Base-by-base conservation (phyloP, 2,329 filamentous ascomycete species). In the Leptosphaerulina australis region DNA sequence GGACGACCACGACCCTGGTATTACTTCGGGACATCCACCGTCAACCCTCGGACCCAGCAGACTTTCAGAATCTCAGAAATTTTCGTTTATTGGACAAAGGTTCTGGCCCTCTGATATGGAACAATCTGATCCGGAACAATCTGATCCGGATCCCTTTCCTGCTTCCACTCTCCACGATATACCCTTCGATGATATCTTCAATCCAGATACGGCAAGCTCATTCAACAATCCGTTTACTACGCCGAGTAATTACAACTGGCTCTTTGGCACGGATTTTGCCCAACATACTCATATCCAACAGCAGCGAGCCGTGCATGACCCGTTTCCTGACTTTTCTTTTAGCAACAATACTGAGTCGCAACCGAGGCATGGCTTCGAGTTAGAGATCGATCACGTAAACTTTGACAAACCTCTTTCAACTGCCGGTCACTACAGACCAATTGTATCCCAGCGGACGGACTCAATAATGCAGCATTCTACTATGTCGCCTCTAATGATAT, bases 141-240 rank as follows among this genome's bases (percentile, higher is more conserved):
- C 68, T 44, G 65, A 69, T 56, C 55, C 64, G 33, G 59, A 63
- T 17, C 34, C 59, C 10, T 60, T 67, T 8, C 41, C 50, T 21
- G 38, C 58, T 21, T 52, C 59, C 50, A 34, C 56, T 37, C 58
- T 65, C 54, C 57, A 67, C 58, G 64, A 70, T 67, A 63, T 70
- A 14, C 68, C 71, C 12, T 81, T 79, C 57, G 79, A 82, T 41
- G 79, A 84, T 40, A 76, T 81, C 25, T 84, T 85, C 59, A 80
- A 80, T 48, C 78, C 83, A 34, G 83, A 86, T 60, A 86, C 83
- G 41, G 83, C 83, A 22, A 83, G 79, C 60, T 84, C 83, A 0
- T 86, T 86, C 63, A 86, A 86, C 45, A 83, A 84, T 71, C 83
- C 83, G 4, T 86, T 84, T 64, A 85, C 83, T 2, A 85, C 83